Evolutionary conservation across 768 basidiomycete species (phyloP).

Genomic region (Lactifluus volemus): DNA sequence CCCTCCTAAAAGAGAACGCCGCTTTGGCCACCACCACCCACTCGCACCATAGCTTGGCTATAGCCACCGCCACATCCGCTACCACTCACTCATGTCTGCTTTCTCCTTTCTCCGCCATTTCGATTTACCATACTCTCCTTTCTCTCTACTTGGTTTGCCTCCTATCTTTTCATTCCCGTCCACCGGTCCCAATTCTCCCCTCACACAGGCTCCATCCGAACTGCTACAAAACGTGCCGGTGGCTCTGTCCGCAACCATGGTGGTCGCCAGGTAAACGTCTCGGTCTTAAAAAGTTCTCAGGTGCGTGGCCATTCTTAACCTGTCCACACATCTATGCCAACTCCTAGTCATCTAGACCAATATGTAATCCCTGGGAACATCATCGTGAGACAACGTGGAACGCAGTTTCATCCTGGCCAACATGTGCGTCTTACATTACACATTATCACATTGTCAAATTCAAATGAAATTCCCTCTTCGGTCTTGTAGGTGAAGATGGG

Average conservation of each 20-base stretch:
- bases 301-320: conserved; percentile 33
- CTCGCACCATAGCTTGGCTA: neutral
- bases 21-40: neutral
- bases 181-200: conserved; percentile 23
- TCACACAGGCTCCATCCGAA: conserved; percentile 57
- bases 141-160: conserved; percentile 34
- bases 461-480: neutral
- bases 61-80: conserved; percentile 30
- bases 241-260: conserved; percentile 91
- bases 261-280: conserved; percentile 89
- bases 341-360: conserved; percentile 51
- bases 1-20: too few relatives aligned
- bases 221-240: conserved; percentile 93
- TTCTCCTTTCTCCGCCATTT: conserved; percentile 32
- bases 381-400: conserved; percentile 90
- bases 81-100: conserved; percentile 34
- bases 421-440: conserved; percentile 44
- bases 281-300: conserved; percentile 95
- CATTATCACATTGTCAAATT: conserved; percentile 3
- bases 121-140: conserved; percentile 36
- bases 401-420: conserved; percentile 88
- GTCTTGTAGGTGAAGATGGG: conserved; percentile 72
- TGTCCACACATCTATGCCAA: neutral
- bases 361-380: conserved; percentile 92
- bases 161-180: neutral